Evolutionary conservation across 192 early-diverging fungal genomes (phyloP), one percentile per base, ranked within the genome.

Genomic region (Funneliformis mosseae): DNA sequence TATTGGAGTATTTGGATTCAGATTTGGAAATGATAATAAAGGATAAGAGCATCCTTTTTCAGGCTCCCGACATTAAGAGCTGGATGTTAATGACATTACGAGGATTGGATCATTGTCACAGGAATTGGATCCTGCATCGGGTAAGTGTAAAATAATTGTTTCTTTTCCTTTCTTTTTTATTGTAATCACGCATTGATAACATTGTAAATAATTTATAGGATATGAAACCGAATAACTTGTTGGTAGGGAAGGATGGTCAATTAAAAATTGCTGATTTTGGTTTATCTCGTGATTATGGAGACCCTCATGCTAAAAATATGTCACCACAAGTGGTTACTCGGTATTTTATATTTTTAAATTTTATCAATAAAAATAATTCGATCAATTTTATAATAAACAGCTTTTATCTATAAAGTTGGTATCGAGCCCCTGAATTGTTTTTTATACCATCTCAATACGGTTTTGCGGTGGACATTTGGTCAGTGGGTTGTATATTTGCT

Each of bases 211-310:
- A 50, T 23, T 63, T n/a, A 21, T 39, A 92, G 90, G 95, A 96
- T 90, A 89, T 96, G 87, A 96, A 96, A 81, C 95, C 95, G 64
- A 95, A 95, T 85, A 96, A 96, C 77, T 91, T 95, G 85, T 81
- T 94, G 43, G 87, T 96, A 76, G 93, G 91, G 0, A 87, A 87
- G 4, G 92, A 97, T 82, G 98, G 98, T 8, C 92, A 95, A 80
- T 85, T 99, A 39, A 99, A 99, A 81, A 86, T 99, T 85, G 98
- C 96, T 0, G 98, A 99, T 95, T 99, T 99, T 84, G 98, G 98
- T 86, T 85, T 99, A 45, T 96, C 98, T n/a, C 83, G 96, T n/a
- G 95, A 97, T 79, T 99, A 89, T 89, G 97, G 94, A 50, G 94
- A 96, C 83, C 90, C 92, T 11, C 64, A 78, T 1, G 85, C 83